phyloP scores from a whole-genome alignment of 768 basidiomycete species.

The Kwoniella sp. region DNA sequence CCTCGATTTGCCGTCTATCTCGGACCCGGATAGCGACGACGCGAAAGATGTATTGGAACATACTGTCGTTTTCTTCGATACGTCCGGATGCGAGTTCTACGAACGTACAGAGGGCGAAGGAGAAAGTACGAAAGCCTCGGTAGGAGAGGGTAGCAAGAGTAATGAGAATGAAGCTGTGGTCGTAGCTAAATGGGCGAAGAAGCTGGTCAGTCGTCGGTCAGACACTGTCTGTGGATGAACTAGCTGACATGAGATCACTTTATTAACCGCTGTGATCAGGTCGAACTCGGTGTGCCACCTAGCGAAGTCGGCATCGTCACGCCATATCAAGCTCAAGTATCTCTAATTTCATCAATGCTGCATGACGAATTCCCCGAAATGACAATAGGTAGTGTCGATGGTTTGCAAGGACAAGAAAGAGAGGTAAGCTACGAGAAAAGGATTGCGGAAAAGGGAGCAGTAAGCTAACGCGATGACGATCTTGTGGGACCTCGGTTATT shows the following conservation, averaged over 20 bases:
- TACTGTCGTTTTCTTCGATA: conserved; percentile 91
- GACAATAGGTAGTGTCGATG: conserved; percentile 93
- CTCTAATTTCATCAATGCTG: conserved; percentile 74
- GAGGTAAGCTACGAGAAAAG: conserved; percentile 51
- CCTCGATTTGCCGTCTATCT: conserved; percentile 65
- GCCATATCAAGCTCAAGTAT: conserved; percentile 95
- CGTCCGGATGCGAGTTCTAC: conserved; percentile 88
- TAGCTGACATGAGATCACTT: background rate
- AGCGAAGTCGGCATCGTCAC: conserved; percentile 84
- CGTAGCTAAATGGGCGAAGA: conserved; percentile 78
- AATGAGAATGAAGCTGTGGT: conserved; percentile 94
- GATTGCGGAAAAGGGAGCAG: too few species aligned
- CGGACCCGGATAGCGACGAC: conserved; percentile 62
- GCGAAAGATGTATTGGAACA: conserved; percentile 70
- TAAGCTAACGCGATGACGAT: background rate
- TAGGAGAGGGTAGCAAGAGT: conserved; percentile 84
- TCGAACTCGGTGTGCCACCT: conserved; percentile 65
- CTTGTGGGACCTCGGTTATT: too few species aligned
- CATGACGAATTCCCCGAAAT: conserved; percentile 64
- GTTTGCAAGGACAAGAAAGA: conserved; percentile 89
- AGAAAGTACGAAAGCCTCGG: conserved; percentile 54
- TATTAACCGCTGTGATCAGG: conserved; percentile 56
- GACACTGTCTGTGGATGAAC: background rate
- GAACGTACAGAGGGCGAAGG: conserved; percentile 69
- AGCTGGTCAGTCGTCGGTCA: conserved; percentile 62